Conservation (phyloP, 2,329 filamentous ascomycete genomes). For the Blastomyces percursus region DNA sequence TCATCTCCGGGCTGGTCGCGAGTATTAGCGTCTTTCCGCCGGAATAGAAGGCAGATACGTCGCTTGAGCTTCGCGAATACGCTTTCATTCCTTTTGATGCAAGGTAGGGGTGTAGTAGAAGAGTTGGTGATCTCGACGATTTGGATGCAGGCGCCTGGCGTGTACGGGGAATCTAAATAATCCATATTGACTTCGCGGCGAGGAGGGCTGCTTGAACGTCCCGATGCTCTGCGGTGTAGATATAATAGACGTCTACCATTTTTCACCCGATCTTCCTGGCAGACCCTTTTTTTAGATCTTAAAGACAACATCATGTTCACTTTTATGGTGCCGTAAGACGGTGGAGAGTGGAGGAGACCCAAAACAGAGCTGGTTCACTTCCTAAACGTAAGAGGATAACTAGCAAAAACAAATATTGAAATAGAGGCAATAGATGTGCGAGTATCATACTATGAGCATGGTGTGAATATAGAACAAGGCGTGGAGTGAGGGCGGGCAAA, state of each 20-base stretch:
- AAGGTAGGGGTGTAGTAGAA: background rate
- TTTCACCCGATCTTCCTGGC: background rate
- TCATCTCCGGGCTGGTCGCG: background rate
- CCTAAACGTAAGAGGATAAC: background rate
- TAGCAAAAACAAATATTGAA: background rate
- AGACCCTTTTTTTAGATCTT: background rate
- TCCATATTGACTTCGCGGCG: background rate
- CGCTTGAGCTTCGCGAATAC: background rate
- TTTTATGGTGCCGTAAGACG: background rate
- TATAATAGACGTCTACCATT: background rate
- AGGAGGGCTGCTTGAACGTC: background rate
- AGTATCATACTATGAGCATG: background rate
- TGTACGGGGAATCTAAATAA: background rate
- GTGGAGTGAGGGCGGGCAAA: background rate
- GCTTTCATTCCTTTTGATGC: background rate
- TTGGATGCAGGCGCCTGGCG: background rate
- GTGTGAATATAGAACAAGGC: background rate
- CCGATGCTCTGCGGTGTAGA: background rate
- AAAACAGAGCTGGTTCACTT: background rate
- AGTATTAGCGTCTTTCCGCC: background rate
- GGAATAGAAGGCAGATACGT: background rate
- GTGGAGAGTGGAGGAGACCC: background rate
- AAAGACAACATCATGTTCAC: background rate
- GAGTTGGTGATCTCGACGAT: background rate
- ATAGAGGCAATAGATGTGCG: background rate